Percentiles rank a stretch among this genome's conserved stretches.
phyloP scores from a whole-genome alignment of 2,329 filamentous ascomycete genomes.

The Kalaharituber pfeilii region DNA sequence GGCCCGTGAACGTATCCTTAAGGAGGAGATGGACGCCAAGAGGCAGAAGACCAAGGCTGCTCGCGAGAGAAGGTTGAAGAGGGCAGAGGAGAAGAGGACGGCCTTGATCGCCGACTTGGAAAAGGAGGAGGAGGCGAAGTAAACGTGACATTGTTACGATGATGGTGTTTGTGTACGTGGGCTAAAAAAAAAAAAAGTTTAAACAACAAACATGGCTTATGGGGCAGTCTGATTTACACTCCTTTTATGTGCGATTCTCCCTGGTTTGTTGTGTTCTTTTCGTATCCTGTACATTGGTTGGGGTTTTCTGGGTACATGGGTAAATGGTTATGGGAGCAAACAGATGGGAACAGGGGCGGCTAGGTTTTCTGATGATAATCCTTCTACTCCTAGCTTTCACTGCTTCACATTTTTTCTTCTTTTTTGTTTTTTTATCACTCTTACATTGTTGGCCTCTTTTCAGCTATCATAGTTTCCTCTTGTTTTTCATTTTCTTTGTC shows the following conservation, averaged over 20 bases:
- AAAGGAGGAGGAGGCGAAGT: background rate
- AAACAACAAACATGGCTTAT: background rate
- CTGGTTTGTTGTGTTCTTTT: background rate
- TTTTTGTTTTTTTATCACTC: background rate
- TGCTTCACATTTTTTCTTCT: background rate
- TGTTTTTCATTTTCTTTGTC: background rate
- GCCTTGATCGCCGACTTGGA: conserved; percentile 52
- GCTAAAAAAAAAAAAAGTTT: background rate
- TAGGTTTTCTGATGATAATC: background rate
- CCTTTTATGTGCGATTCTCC: background rate
- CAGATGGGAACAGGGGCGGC: background rate
- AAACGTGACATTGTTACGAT: background rate
- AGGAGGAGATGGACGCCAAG: conserved; percentile 99
- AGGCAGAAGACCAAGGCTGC: conserved; percentile 99
- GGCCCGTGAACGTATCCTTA: conserved; percentile 81
- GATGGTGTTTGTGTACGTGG: background rate
- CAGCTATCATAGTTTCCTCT: background rate
- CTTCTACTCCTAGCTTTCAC: background rate
- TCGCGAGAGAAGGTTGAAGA: conserved; percentile 93
- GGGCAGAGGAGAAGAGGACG: conserved; percentile 76
- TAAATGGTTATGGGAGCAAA: background rate
- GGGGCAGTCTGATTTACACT: background rate
- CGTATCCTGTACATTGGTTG: background rate
- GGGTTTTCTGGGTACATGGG: background rate
- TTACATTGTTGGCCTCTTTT: no score